Evolutionary conservation across 768 basidiomycete species (phyloP).

Genomic region (Lactarius pseudohatsudake): DNA sequence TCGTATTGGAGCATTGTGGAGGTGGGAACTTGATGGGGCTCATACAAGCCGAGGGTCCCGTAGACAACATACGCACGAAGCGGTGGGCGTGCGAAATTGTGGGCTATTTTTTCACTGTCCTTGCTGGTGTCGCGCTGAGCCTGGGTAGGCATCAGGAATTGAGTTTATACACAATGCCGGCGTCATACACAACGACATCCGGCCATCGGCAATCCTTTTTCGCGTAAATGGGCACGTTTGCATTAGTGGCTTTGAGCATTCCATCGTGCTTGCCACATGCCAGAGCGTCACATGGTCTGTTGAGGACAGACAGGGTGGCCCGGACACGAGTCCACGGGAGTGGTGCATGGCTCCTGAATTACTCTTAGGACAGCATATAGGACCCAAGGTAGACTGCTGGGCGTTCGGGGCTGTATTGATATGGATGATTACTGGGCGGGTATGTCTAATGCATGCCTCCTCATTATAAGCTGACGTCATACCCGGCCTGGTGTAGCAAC

Average conservation of each 20-base stretch:
- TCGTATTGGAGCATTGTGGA: conserved; percentile 27
- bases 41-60: conserved; percentile 23
- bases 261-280: conserved; percentile 15
- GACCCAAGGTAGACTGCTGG: conserved; percentile 29
- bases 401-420: conserved; percentile 24
- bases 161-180: conserved; percentile 24
- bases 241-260: conserved; percentile 24
- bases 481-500: background rate
- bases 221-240: conserved; percentile 28
- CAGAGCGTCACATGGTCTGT: conserved; percentile 1
- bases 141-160: conserved; percentile 24
- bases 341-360: conserved; percentile 29
- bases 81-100: conserved; percentile 28
- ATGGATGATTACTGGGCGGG: conserved; percentile 29
- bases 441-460: conserved; percentile 6
- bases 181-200: conserved; percentile 26
- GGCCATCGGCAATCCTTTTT: conserved; percentile 24
- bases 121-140: background rate
- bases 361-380: conserved; percentile 27
- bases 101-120: background rate
- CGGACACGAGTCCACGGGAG: conserved; percentile 13
- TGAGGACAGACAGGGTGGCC: conserved; percentile 12
- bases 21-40: conserved; percentile 24
- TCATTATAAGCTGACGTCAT: background rate
- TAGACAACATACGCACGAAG: conserved; percentile 15